phyloP scores from a whole-genome alignment of 192 early-diverging fungal species.

The Dispira simplex region DNA sequence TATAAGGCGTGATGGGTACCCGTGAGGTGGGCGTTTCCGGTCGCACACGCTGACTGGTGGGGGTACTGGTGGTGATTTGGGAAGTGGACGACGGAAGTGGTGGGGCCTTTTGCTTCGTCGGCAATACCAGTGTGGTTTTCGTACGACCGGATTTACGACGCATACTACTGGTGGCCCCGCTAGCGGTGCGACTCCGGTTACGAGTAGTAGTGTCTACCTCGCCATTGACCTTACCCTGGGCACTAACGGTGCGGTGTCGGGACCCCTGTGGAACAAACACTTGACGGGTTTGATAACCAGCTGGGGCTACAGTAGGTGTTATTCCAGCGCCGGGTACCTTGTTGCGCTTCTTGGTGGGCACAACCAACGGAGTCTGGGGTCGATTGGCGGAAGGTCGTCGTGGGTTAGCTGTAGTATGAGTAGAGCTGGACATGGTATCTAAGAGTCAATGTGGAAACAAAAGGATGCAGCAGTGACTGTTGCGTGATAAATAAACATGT shows the following conservation, averaged over 20 bases:
- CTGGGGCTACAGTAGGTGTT: background rate
- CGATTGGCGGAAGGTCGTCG: background rate
- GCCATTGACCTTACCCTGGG: background rate
- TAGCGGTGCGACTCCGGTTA: too few relatives aligned
- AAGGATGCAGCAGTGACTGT: background rate
- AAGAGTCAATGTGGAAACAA: background rate
- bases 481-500: background rate
- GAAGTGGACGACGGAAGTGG: slow-evolving; percentile 13
- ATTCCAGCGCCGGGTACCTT: background rate
- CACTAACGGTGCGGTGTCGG: background rate
- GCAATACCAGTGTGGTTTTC: background rate
- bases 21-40: background rate
- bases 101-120: background rate
- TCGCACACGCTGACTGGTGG: slow-evolving; percentile 1
- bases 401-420: background rate
- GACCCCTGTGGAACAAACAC: background rate
- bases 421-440: background rate
- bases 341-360: background rate
- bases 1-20: slow-evolving; percentile 25
- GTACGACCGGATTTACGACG: background rate
- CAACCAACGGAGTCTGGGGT: slow-evolving; percentile 1
- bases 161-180: background rate
- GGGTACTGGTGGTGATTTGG: slow-evolving; percentile 14
- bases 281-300: slow-evolving; percentile 4
- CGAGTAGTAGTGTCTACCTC: background rate